These are phyloP conservation scores for Lentinula novae-zelandiae DNA, from an alignment of 1,284 basidiomycete genomes.

Conservation along the genomic window DNA sequence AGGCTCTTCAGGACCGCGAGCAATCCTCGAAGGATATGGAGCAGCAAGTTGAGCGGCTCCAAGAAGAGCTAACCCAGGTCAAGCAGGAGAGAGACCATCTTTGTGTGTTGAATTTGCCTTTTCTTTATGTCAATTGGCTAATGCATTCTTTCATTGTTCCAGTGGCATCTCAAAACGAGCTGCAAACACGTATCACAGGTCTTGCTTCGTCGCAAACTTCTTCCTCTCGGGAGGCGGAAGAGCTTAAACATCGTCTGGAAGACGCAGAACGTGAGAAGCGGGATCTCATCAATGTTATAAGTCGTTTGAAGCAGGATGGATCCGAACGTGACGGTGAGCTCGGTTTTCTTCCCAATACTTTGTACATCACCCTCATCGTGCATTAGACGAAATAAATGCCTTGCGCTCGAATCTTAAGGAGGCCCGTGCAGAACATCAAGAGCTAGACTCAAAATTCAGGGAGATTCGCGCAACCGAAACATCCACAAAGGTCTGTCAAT, in stretches of 20 bases:
- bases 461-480: conserved; percentile 69
- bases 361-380: conserved; percentile 7
- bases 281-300: conserved; percentile 71
- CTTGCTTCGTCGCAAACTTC: conserved; percentile 52
- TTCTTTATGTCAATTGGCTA: conserved; percentile 11
- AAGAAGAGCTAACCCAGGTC: conserved; percentile 48
- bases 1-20: conserved; percentile 72
- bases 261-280: conserved; percentile 79
- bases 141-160: conserved; percentile 11
- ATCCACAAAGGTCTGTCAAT: conserved; percentile 54
- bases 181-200: conserved; percentile 52
- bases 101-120: conserved; percentile 36
- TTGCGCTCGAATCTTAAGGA: conserved; percentile 69
- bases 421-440: conserved; percentile 68
- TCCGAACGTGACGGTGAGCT: conserved; percentile 59
- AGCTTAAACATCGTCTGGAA: conserved; percentile 55
- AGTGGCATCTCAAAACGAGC: conserved; percentile 49
- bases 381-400: conserved; percentile 62
- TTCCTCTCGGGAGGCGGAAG: conserved; percentile 57
- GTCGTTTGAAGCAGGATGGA: conserved; percentile 67
- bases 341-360: neutral
- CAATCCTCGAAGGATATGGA: conserved; percentile 54
- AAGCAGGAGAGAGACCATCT: conserved; percentile 63
- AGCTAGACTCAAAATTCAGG: conserved; percentile 60
- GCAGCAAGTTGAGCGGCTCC: conserved; percentile 40